Evolutionary conservation across 495 filamentous ascomycete genomes (phyloP).

Genomic region (Podospora tetraspora): DNA sequence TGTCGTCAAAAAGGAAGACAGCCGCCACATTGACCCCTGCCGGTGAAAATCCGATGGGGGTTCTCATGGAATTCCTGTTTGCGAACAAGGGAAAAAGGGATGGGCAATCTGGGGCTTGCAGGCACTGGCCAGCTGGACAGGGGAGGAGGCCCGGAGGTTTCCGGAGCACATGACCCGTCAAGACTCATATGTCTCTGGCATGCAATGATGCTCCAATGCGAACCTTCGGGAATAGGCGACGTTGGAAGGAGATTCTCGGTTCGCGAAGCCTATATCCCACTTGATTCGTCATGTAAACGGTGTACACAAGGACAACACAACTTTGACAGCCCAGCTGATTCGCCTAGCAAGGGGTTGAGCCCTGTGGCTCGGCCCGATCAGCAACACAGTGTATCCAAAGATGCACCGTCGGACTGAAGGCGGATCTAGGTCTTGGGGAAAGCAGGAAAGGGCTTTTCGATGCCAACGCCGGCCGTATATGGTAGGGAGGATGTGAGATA

Average conservation of each 20-base stretch:
- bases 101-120: not conserved
- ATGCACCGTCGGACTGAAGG: not conserved
- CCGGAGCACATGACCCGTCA: not conserved
- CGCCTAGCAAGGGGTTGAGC: not conserved
- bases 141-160: not conserved
- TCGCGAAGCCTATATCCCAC: not conserved
- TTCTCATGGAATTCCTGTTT: not conserved
- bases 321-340: not conserved
- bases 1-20: not conserved
- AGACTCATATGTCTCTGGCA: not conserved
- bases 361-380: not conserved
- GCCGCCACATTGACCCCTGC: not conserved
- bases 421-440: not conserved
- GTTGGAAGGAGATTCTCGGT: not conserved
- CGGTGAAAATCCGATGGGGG: not conserved
- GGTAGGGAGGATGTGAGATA: too few relatives aligned
- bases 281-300: not conserved
- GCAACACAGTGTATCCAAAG: not conserved
- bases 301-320: not conserved
- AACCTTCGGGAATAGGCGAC: not conserved
- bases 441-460: not conserved
- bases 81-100: not conserved
- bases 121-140: not conserved
- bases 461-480: too few relatives aligned
- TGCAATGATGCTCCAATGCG: not conserved